Conservation (phyloP, 1,139 yeast genomes). For the Yamadazyma blattariae region DNA sequence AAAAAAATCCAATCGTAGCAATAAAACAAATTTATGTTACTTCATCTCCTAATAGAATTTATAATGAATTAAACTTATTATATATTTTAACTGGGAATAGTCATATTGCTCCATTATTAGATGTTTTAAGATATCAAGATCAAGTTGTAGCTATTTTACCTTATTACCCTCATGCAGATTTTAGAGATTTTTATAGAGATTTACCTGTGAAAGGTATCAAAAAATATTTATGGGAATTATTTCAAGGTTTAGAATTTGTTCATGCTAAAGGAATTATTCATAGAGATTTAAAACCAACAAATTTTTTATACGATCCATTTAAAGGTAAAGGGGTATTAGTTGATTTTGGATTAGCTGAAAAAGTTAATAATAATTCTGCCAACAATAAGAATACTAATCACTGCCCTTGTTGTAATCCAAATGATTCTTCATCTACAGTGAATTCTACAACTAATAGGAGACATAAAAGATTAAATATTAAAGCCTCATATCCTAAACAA, state of each 20-base stretch:
- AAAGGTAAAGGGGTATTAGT: slow-evolving; percentile 80
- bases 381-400: slow-evolving; percentile 17
- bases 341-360: slow-evolving; percentile 90
- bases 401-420: slow-evolving; percentile 29
- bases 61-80: slow-evolving; percentile 78
- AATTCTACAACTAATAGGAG: slow-evolving; percentile 21
- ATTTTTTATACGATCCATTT: slow-evolving; percentile 76
- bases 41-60: slow-evolving; percentile 87
- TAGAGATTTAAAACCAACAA: slow-evolving; percentile 88
- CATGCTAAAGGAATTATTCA: slow-evolving; percentile 79
- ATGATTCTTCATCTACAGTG: neutral
- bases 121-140: slow-evolving; percentile 82
- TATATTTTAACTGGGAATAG: slow-evolving; percentile 66
- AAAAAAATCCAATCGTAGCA: slow-evolving; percentile 69
- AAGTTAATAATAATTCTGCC: slow-evolving; percentile 14
- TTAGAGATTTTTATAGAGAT: slow-evolving; percentile 80
- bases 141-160: slow-evolving; percentile 93
- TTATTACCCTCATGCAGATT: slow-evolving; percentile 87
- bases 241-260: slow-evolving; percentile 72
- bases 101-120: slow-evolving; percentile 84
- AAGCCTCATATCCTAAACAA: slow-evolving; percentile 74
- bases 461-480: slow-evolving; percentile 36
- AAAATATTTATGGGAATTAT: slow-evolving; percentile 73
- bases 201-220: slow-evolving; percentile 78
- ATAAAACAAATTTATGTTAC: slow-evolving; percentile 92